Percentiles rank a stretch among this genome's conserved stretches.
phyloP scores from a whole-genome alignment of 1,139 yeast genomes.

The Taphrina betulina region DNA sequence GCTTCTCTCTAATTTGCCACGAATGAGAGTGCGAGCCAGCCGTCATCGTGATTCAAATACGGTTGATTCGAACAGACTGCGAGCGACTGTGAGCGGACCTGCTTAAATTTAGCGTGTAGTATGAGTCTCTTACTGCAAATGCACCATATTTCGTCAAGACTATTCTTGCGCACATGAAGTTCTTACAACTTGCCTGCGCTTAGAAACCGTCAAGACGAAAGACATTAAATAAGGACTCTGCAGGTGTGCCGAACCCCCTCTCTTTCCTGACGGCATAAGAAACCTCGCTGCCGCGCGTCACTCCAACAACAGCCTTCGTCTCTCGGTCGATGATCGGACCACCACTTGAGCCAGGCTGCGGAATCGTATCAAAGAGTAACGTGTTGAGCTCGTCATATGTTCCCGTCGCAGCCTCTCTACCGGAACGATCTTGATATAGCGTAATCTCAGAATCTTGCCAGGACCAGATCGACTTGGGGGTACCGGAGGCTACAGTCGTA shows the following conservation, averaged over 20 bases:
- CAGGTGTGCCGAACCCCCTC: conserved; percentile 28
- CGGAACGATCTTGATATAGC: conserved; percentile 26
- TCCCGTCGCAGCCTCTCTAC: conserved; percentile 26
- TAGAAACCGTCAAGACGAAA: too few species aligned
- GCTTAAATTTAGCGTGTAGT: too few species aligned
- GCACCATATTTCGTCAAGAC: too few species aligned
- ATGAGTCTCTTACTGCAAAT: too few species aligned
- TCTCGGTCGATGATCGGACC: conserved; percentile 26
- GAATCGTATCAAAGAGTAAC: conserved; percentile 16
- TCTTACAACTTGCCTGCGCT: too few species aligned
- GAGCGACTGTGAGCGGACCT: too few species aligned
- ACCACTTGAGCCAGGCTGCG: conserved; percentile 28
- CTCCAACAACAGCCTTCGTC: conserved; percentile 23
- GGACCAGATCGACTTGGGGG: neutral
- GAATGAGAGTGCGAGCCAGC: too few species aligned
- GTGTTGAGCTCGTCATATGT: conserved; percentile 23
- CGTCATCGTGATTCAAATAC: too few species aligned
- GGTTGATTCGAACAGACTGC: too few species aligned
- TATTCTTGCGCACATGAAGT: too few species aligned
- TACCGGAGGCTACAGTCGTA: neutral
- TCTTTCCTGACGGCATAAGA: conserved; percentile 27
- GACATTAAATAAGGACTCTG: conserved; percentile 23
- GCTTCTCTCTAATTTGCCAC: too few species aligned
- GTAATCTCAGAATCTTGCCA: conserved; percentile 25
- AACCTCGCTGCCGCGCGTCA: conserved; percentile 20